phyloP scores from a whole-genome alignment of 306 rosid species.

The Casuarina cunninghamiana region DNA sequence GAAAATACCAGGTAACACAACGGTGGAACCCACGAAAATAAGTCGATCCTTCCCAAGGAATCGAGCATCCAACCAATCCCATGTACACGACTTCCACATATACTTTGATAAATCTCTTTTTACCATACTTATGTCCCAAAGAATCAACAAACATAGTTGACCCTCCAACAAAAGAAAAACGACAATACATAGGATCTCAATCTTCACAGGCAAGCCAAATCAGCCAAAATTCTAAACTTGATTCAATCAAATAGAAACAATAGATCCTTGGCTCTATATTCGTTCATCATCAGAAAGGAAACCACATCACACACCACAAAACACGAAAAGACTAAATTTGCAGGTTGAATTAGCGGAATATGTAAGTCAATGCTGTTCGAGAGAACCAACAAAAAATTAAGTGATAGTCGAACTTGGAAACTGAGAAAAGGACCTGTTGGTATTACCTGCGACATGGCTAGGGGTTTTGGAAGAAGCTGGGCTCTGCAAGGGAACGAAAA shows the following conservation, averaged over 20 bases:
- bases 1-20: no score
- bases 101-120: not conserved
- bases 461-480: not conserved
- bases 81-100: not conserved
- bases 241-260: not conserved
- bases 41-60: not conserved
- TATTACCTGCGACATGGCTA: conserved; percentile 35
- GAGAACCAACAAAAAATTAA: not conserved
- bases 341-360: not conserved
- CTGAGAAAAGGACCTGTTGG: not conserved
- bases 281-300: not conserved
- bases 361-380: not conserved
- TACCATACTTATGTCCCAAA: not conserved
- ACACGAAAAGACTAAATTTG: not conserved
- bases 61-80: not conserved
- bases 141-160: not conserved
- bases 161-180: not conserved
- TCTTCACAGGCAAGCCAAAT: not conserved
- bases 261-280: not conserved
- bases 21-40: not conserved
- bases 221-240: not conserved
- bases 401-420: not conserved
- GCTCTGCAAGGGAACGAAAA: not conserved
- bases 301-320: not conserved
- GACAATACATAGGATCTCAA: not conserved